phyloP scores from a whole-genome alignment of 1,284 basidiomycete species.

The Tetrapyrgos nigripes region DNA sequence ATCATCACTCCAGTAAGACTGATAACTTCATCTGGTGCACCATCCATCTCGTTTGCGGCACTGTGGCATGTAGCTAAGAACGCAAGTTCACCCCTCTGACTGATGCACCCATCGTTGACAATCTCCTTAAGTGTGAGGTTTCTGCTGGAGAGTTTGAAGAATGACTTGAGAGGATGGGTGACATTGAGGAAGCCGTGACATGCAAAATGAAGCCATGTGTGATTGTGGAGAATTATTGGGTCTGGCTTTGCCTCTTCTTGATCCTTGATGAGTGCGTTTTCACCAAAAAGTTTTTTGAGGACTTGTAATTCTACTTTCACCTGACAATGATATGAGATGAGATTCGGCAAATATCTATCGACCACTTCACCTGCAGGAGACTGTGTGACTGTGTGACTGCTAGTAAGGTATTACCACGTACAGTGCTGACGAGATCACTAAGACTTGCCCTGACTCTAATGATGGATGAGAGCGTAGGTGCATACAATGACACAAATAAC shows the following conservation, averaged over 20 bases:
- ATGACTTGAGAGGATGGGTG: neutral
- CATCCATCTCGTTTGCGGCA: neutral
- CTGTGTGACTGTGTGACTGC: neutral
- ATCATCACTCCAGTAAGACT: neutral
- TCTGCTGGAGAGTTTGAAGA: neutral
- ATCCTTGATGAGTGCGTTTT: neutral
- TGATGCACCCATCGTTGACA: neutral
- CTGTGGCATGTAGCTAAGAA: conserved; percentile 4
- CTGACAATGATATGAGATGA: too few species aligned
- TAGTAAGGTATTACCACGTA: neutral
- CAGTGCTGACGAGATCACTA: neutral
- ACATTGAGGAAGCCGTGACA: neutral
- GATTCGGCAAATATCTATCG: too few species aligned
- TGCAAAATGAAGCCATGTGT: conserved; percentile 2
- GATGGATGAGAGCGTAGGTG: neutral
- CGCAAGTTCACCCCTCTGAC: neutral
- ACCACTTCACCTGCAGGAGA: neutral
- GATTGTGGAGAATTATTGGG: neutral
- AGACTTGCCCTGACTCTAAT: neutral
- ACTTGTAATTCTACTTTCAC: too few species aligned
- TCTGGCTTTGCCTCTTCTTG: neutral
- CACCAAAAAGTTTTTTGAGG: neutral
- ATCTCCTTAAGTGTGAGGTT: neutral
- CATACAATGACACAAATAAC: neutral
- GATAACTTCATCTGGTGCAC: neutral